phyloP scores from a whole-genome alignment of 2,329 filamentous ascomycete genomes.

The Conoideocrella luteorostrata region DNA sequence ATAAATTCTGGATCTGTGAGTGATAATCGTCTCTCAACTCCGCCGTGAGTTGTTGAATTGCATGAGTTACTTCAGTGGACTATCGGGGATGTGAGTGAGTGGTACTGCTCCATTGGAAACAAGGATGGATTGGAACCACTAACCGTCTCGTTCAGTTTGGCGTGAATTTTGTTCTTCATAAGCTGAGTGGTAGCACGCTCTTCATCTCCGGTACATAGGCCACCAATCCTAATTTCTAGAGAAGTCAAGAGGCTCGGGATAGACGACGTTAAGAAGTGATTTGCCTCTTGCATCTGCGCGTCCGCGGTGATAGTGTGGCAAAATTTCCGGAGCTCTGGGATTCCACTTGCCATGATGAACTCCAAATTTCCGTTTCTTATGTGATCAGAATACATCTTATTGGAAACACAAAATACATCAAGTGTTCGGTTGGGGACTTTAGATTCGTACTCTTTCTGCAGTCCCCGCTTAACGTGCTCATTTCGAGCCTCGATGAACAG shows the following conservation, averaged over 20 bases:
- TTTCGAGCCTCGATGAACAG: slow-evolving; percentile 24
- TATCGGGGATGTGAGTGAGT: background rate
- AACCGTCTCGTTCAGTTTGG: background rate
- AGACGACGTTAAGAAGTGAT: slow-evolving; percentile 20
- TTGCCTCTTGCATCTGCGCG: slow-evolving; percentile 23
- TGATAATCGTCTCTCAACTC: slow-evolving; percentile 12
- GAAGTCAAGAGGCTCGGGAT: slow-evolving; percentile 22
- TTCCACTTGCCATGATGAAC: slow-evolving; percentile 21
- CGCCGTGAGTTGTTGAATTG: slow-evolving; percentile 8
- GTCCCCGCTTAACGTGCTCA: slow-evolving; percentile 19
- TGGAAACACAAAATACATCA: slow-evolving; percentile 30
- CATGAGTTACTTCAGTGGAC: background rate
- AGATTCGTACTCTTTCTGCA: slow-evolving; percentile 20
- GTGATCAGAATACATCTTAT: slow-evolving; percentile 26
- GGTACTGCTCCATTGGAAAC: background rate
- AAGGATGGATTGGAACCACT: background rate
- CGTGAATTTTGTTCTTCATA: background rate
- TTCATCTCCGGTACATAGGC: background rate
- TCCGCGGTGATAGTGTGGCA: slow-evolving; percentile 27
- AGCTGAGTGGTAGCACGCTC: background rate
- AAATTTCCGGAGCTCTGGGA: slow-evolving; percentile 26
- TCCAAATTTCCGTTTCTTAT: slow-evolving; percentile 20
- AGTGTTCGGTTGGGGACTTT: slow-evolving; percentile 16
- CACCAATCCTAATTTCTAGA: slow-evolving; percentile 19
- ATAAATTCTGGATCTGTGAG: background rate